Base-by-base conservation (phyloP, 2,329 filamentous ascomycete genomes). In the Exophiala xenobiotica region DNA sequence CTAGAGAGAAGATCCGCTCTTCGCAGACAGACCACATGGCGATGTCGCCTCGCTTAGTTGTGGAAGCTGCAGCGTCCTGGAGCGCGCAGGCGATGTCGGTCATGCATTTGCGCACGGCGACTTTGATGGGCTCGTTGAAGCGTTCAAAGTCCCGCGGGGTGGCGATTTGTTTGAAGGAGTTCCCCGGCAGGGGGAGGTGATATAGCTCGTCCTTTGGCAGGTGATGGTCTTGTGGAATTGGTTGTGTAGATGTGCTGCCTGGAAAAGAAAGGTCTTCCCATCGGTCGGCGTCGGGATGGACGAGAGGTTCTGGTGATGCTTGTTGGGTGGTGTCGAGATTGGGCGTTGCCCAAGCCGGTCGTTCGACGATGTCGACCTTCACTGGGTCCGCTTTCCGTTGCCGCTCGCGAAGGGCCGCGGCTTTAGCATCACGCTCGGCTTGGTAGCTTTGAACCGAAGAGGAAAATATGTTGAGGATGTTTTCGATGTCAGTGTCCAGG, bases 1-100 rank as follows among this genome's bases (percentile, higher is more conserved):
- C 43, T 7, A 60, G 24, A 6, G 58, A 58, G 31, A 57, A 56
- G 33, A 62, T 51, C 6, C 53, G 46, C 4, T 38, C 24, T 40
- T 60, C 53, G 23, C 53, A 51, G 18, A 58, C 49, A 18, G 48
- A 35, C 55, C 56, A 60, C 41, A 60, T 52, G 18, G 55, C 55
- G 1, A 57, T 31, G 27, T 60, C 56, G 26, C 58, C 53, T 20
- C 42, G 51, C 26, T 52, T 19, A 11, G 35, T 48, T 4, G 42
- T 48, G 22, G 58, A 58, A 12, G 42, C 16, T 6, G 44, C 46
- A 16, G 56, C 53, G 16, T 33, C 41, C 19, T 49, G 31, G 2
- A 56, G 53, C 4, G 53, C 46, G 12, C 29, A 18, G n/a, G 41
- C 40, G 11, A 52, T 54, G 14, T 45, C 29, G 11, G 29, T 44